These are phyloP conservation scores for Xylaria sp. DNA, from an alignment of 2,329 filamentous ascomycete genomes.

Conservation along the genomic window DNA sequence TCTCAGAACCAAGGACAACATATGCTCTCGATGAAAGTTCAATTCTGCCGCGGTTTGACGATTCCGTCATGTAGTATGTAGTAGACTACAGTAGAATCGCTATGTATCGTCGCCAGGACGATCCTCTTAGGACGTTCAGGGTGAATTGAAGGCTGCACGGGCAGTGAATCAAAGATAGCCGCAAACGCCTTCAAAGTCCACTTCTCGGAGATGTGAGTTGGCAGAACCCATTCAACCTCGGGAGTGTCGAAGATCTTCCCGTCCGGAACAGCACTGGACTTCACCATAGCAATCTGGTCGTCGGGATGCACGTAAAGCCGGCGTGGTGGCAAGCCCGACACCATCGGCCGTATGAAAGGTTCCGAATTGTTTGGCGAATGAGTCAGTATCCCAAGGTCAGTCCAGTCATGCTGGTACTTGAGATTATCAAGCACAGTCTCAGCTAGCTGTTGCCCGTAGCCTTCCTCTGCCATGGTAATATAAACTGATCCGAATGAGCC, in stretches of 20 bases:
- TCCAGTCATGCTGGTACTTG: conserved; percentile 80
- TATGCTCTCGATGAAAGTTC: conserved; percentile 42
- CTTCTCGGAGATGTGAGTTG: conserved; percentile 77
- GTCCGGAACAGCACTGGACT: conserved; percentile 64
- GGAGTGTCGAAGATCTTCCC: conserved; percentile 60
- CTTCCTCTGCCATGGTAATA: conserved; percentile 41
- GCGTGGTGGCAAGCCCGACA: conserved; percentile 78
- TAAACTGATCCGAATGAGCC: not conserved
- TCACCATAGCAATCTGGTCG: conserved; percentile 79
- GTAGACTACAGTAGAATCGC: conserved; percentile 86
- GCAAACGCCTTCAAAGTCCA: conserved; percentile 76
- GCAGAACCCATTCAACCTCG: conserved; percentile 80
- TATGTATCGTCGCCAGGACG: conserved; percentile 78
- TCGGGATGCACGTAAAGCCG: conserved; percentile 84
- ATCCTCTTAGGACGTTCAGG: conserved; percentile 71
- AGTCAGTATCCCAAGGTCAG: conserved; percentile 65
- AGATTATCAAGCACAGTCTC: conserved; percentile 76
- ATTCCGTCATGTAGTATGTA: conserved; percentile 89
- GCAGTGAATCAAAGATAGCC: conserved; percentile 74
- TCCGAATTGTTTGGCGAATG: conserved; percentile 50
- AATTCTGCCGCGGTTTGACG: conserved; percentile 87
- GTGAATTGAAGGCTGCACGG: conserved; percentile 55
- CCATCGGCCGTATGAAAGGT: conserved; percentile 68
- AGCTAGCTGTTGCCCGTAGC: conserved; percentile 57
- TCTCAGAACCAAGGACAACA: not conserved